These are phyloP conservation scores for Heliamphora exappendiculata DNA, from an alignment of 148 eudicot species.

Conservation along the genomic window DNA sequence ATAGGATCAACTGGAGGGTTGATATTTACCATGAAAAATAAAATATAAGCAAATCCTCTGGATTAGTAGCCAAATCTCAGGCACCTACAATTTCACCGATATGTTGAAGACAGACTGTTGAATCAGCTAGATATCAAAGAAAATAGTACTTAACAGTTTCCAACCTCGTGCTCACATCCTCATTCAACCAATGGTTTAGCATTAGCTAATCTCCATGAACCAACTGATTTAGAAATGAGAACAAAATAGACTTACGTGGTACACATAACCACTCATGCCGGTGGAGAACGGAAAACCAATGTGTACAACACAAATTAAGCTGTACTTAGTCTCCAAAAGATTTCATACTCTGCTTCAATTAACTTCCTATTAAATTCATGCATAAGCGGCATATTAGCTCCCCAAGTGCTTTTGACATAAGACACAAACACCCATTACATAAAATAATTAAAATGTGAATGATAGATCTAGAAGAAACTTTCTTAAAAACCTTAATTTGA, in stretches of 20 bases:
- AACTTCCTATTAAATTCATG: background rate
- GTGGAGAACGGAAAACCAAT: background rate
- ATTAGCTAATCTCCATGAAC: background rate
- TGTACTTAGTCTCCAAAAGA: background rate
- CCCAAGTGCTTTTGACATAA: conserved; percentile 4
- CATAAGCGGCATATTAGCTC: background rate
- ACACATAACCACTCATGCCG: background rate
- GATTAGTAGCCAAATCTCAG: background rate
- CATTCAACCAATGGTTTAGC: background rate
- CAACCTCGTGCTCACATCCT: background rate
- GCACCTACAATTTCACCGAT: background rate
- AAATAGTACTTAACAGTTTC: background rate
- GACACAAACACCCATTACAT: background rate
- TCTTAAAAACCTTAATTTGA: too few species aligned
- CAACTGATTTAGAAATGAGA: background rate
- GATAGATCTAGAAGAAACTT: background rate
- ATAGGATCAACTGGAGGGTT: background rate
- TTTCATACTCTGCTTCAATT: background rate
- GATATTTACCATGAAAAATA: background rate
- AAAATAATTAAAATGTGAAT: background rate
- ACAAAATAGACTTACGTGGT: background rate
- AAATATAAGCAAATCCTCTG: background rate
- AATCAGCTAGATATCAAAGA: background rate
- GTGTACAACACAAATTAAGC: background rate
- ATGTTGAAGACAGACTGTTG: background rate